Conservation (phyloP, 129 eudicot genomes). For the Chrysanthemum seticuspe region DNA sequence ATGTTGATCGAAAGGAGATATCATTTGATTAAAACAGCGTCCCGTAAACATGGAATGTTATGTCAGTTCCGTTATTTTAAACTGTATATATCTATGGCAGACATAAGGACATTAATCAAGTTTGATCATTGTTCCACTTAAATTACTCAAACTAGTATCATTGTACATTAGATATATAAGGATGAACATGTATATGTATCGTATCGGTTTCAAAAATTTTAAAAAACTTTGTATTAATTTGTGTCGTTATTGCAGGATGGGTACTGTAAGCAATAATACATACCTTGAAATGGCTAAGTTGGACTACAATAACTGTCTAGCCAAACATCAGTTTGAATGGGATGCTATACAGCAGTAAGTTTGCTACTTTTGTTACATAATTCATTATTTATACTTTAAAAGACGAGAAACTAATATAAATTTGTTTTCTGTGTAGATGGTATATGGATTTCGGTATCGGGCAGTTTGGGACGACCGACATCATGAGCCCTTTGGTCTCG, state of each 20-base stretch:
- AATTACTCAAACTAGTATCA: too few relatives aligned
- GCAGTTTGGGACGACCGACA: constrained; percentile 39
- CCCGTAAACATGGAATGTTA: too few relatives aligned
- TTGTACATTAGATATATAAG: too few relatives aligned
- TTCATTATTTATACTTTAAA: neutral
- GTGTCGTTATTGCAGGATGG: constrained; percentile 57
- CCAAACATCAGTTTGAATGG: constrained; percentile 74
- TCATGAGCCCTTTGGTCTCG: constrained; percentile 37
- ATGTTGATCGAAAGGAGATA: neutral
- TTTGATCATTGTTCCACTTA: neutral
- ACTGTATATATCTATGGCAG: too few relatives aligned
- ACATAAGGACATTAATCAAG: too few relatives aligned
- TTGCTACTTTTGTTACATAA: neutral
- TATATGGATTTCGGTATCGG: constrained; percentile 36
- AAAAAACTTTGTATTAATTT: too few relatives aligned
- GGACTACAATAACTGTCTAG: constrained; percentile 70
- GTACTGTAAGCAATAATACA: constrained; percentile 60
- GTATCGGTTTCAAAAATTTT: too few relatives aligned
- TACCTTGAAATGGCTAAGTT: constrained; percentile 85
- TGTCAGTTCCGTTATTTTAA: too few relatives aligned
- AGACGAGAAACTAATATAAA: neutral
- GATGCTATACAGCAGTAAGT: constrained; percentile 61
- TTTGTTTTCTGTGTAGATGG: constrained; percentile 47
- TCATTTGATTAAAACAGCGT: neutral
- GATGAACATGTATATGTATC: too few relatives aligned